Percentiles rank a stretch among this genome's conserved stretches.
These are phyloP conservation scores for Nematocida sp. DNA, from an alignment of 371 early-diverging fungal species.

Conservation along the genomic window DNA sequence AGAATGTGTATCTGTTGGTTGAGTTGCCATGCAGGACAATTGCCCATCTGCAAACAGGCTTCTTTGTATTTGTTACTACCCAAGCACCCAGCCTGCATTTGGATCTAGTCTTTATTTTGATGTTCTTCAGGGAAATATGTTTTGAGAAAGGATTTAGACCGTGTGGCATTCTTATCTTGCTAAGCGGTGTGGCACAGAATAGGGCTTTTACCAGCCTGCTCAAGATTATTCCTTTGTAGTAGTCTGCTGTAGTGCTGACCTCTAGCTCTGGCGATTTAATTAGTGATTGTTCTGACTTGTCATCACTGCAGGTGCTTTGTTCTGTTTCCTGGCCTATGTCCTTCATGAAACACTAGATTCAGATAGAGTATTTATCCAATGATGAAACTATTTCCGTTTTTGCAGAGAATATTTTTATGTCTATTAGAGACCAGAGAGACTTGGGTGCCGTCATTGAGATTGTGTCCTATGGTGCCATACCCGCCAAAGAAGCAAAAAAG, in stretches of 20 bases:
- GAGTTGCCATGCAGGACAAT: conserved; percentile 43
- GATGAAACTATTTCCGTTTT: too few relatives aligned
- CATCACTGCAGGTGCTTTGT: neutral
- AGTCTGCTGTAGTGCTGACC: neutral
- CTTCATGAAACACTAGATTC: neutral
- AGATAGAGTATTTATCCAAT: conserved; percentile 3
- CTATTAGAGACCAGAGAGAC: neutral
- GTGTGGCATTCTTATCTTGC: conserved; percentile 10
- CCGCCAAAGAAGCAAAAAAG: neutral
- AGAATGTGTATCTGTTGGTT: conserved; percentile 41
- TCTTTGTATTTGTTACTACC: conserved; percentile 6
- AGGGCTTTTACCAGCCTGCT: neutral
- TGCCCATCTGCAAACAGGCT: neutral
- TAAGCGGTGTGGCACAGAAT: conserved; percentile 22
- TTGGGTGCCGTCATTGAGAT: neutral
- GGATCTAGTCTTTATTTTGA: conserved; percentile 6
- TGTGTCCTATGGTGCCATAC: neutral
- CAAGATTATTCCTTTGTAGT: conserved; percentile 18
- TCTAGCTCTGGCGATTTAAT: neutral
- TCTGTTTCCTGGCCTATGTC: neutral
- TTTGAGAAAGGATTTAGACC: neutral
- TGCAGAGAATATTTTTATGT: too few relatives aligned
- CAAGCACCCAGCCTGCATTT: conserved; percentile 25
- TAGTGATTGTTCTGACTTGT: neutral
- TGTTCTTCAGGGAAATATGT: conserved; percentile 7